Base-by-base conservation (phyloP, 495 filamentous ascomycete genomes). In the Evansstolkia leycettana region DNA sequence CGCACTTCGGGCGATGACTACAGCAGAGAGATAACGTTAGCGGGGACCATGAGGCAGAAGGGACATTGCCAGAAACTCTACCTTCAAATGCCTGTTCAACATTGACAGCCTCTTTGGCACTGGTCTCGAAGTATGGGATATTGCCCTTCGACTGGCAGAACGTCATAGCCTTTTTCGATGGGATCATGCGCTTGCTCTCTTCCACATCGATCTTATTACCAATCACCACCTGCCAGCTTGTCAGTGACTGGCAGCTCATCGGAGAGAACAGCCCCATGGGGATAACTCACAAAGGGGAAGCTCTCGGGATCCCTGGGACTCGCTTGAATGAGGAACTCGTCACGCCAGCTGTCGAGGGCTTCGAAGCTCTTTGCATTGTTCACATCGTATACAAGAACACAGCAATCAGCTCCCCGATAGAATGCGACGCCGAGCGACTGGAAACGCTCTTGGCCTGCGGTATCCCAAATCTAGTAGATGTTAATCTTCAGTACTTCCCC, bases 341-440 rank as follows among this genome's bases (percentile, higher is more conserved):
- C 90, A 48, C 90, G 72, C 90, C 90, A 99, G 64, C 84, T 92
- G 52, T 99, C 92, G 23, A 99, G 73, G 8, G 89, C 89, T 59
- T 99, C 90, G 57, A 99, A 99, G 57, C 84, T 93, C 73, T 96
- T 96, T 27, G 87, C 82, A 58, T 95, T 96, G 63, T 96, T 99
- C 52, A 99, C 90, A 54, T 99, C 90, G 62, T 88, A 99, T 17
- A 96, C 90, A 18, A 99, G 65, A 24, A 99, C 90, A 59, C 90
- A 99, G 73, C 90, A 99, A 65, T 99, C 90, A 40, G 90, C 90
- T 41, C 90, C 90, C 40, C 90, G 75, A 62, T 99, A 99, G 67
- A 99, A 99, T 19, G 90, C 90, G 16, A 99, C 90, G 40, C 92
- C 90, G 39, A 99, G 65, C 19, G 88, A 95, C 58, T 99, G 90